These are phyloP conservation scores for Cornus kousa DNA, from an alignment of 148 eudicot genomes.

Conservation along the genomic window DNA sequence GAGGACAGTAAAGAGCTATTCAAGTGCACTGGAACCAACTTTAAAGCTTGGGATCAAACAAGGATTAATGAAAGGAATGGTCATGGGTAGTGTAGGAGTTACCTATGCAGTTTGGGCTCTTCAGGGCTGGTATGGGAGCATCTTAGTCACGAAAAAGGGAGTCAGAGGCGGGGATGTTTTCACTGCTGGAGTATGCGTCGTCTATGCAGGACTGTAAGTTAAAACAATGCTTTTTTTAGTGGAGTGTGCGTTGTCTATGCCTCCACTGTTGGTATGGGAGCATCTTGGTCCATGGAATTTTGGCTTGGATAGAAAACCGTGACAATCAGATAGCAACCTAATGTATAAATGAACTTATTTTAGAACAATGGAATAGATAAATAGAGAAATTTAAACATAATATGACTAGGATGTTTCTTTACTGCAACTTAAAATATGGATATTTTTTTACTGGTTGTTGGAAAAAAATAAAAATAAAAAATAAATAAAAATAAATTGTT, in stretches of 20 bases:
- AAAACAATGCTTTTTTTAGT: not conserved
- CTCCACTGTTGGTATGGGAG: too few relatives aligned
- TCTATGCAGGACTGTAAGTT: conserved; percentile 16
- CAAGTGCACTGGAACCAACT: conserved; percentile 2
- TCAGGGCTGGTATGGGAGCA: conserved; percentile 14
- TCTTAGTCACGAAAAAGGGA: not conserved
- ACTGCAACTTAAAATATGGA: too few relatives aligned
- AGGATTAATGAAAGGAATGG: conserved; percentile 18
- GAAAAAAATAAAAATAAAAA: too few relatives aligned
- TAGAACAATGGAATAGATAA: too few relatives aligned
- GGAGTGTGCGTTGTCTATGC: too few relatives aligned
- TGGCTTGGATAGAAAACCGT: not conserved
- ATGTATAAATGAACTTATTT: too few relatives aligned
- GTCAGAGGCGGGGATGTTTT: conserved; percentile 10
- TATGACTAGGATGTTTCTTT: too few relatives aligned
- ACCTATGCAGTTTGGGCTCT: conserved; percentile 11
- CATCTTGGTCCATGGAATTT: not conserved
- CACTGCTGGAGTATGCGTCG: conserved; percentile 2
- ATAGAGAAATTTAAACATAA: too few relatives aligned
- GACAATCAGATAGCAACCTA: too few relatives aligned
- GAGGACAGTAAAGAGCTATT: not conserved
- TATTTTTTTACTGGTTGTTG: too few relatives aligned
- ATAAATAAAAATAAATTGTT: too few relatives aligned
- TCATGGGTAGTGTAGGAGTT: conserved; percentile 12
- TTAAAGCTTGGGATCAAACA: conserved; percentile 13